A percentile compares a stretch with the other conserved stretches of the same genome.
Conservation (phyloP, 2,329 filamentous ascomycete genomes). For the Ustulina deusta region DNA sequence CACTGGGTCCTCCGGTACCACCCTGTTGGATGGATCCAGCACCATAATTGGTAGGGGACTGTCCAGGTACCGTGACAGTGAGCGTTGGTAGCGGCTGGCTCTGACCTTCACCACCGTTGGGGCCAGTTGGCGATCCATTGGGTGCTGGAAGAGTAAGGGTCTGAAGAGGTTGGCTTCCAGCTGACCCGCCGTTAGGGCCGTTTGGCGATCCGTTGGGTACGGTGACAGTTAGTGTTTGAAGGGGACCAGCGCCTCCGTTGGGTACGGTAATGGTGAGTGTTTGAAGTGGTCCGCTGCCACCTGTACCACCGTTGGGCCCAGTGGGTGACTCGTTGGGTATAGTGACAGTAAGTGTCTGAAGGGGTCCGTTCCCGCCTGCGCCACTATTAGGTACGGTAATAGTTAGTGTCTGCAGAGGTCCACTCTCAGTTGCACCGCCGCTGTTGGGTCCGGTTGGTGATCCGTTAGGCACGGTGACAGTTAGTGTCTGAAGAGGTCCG, state of each 20-base stretch:
- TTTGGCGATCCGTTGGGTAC: conserved; percentile 28
- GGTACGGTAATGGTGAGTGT: conserved; percentile 33
- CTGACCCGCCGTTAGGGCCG: conserved; percentile 29
- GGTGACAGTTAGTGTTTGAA: conserved; percentile 29
- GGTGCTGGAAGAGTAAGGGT: conserved; percentile 25
- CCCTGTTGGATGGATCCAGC: conserved; percentile 20
- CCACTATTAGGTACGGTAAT: conserved; percentile 27
- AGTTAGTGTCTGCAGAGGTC: conserved; percentile 4
- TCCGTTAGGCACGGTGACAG: background rate
- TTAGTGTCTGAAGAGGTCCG: conserved; percentile 39
- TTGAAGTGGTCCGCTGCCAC: conserved; percentile 18
- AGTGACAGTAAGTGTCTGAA: conserved; percentile 22
- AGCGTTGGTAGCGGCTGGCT: conserved; percentile 26
- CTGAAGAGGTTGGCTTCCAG: conserved; percentile 21
- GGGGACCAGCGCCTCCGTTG: conserved; percentile 15
- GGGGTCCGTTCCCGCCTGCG: conserved; percentile 6
- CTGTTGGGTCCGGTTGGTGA: background rate
- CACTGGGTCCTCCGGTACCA: conserved; percentile 26
- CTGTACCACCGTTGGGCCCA: conserved; percentile 3
- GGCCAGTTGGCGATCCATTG: conserved; percentile 22
- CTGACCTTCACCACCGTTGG: conserved; percentile 14
- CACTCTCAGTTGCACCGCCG: conserved; percentile 1
- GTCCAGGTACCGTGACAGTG: conserved; percentile 34
- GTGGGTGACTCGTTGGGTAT: conserved; percentile 16
- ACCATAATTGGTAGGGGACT: conserved; percentile 27